These are phyloP conservation scores for Fusarium denticulatum DNA, from an alignment of 2,329 filamentous ascomycete genomes.

Conservation along the genomic window DNA sequence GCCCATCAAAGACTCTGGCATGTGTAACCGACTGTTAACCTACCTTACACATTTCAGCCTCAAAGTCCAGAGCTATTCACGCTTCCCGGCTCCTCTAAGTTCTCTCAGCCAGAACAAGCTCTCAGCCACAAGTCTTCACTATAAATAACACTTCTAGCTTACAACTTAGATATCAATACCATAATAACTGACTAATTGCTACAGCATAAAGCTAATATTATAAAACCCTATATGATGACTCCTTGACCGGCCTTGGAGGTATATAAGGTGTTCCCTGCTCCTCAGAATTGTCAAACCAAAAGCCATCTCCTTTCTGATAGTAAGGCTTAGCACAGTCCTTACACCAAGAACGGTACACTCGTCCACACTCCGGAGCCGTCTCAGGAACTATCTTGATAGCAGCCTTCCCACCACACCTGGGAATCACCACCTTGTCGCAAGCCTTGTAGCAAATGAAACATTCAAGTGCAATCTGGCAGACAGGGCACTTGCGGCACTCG, in stretches of 20 bases:
- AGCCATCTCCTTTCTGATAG: neutral
- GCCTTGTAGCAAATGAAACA: neutral
- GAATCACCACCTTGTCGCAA: neutral
- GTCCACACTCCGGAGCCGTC: neutral
- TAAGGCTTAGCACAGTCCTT: neutral
- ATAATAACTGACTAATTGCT: too few relatives aligned
- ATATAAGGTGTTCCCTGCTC: too few relatives aligned
- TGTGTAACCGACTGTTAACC: too few relatives aligned
- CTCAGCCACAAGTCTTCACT: too few relatives aligned
- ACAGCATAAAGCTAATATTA: too few relatives aligned
- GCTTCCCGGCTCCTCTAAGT: too few relatives aligned
- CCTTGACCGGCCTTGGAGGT: too few relatives aligned
- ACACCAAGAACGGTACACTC: neutral
- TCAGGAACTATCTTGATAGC: neutral
- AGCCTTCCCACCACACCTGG: neutral
- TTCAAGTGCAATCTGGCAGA: neutral
- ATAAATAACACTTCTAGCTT: too few relatives aligned
- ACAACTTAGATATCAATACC: too few relatives aligned
- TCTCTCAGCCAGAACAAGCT: too few relatives aligned
- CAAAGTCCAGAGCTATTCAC: too few relatives aligned
- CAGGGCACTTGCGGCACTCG: neutral
- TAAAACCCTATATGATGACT: too few relatives aligned
- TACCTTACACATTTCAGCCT: neutral
- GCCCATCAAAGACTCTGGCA: neutral
- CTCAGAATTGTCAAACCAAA: neutral